A percentile compares a stretch with the other conserved stretches of the same genome.
Conservation (phyloP, 164 flowering plant species). For the Kalanchoe fedtschenkoi region DNA sequence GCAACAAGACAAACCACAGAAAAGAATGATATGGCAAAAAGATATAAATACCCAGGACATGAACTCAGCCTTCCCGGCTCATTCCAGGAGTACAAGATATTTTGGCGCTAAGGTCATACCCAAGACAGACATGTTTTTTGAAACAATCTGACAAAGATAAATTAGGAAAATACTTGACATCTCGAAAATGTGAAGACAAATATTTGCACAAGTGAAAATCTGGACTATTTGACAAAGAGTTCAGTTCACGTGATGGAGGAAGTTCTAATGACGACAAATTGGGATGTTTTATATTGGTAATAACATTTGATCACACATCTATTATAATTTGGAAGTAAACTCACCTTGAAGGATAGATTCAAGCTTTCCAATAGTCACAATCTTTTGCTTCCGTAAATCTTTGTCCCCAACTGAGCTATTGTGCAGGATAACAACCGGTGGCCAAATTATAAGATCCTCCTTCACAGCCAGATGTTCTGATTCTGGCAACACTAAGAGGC, state of each 20-base stretch:
- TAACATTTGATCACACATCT: neutral
- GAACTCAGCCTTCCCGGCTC: neutral
- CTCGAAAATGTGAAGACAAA: too few relatives aligned
- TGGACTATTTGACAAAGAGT: too few relatives aligned
- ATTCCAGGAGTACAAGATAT: neutral
- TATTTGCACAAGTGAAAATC: too few relatives aligned
- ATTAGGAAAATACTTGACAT: neutral
- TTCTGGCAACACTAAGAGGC: constrained; percentile 22
- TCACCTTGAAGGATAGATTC: constrained; percentile 42
- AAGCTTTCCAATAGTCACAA: constrained; percentile 32
- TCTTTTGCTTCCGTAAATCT: constrained; percentile 13
- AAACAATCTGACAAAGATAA: too few relatives aligned
- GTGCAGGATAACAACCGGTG: constrained; percentile 55
- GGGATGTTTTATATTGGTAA: neutral
- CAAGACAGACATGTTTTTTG: too few relatives aligned
- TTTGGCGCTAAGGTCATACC: too few relatives aligned
- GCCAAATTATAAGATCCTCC: constrained; percentile 71
- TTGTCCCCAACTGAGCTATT: constrained; percentile 28
- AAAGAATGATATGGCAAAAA: neutral
- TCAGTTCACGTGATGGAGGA: too few relatives aligned
- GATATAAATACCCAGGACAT: neutral
- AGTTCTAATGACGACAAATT: neutral
- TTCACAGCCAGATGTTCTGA: constrained; percentile 34
- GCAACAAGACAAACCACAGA: neutral
- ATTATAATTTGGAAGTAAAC: neutral